phyloP scores from a whole-genome alignment of 2,329 filamentous ascomycete species.

The Aspergillus tanneri region DNA sequence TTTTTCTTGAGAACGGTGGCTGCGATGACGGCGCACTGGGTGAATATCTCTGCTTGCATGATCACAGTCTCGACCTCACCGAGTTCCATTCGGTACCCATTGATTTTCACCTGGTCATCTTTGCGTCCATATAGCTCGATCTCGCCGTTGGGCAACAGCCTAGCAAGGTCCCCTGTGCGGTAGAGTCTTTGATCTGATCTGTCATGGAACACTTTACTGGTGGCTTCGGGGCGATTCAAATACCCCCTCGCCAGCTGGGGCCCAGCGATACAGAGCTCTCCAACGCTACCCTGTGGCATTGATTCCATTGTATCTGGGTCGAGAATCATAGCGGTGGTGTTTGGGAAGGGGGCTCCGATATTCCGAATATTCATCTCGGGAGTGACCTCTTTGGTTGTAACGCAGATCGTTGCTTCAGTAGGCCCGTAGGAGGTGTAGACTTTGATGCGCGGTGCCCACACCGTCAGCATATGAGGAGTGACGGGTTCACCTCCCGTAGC shows the following conservation, averaged over 20 bases:
- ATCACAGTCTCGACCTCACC: conserved; percentile 32
- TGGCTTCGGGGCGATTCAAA: conserved; percentile 17
- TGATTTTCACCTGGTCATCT: conserved; percentile 62
- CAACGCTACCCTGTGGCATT: conserved; percentile 15
- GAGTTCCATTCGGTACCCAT: conserved; percentile 61
- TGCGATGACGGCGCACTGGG: conserved; percentile 2
- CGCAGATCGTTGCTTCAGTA: conserved; percentile 19
- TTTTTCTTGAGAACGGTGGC: conserved; percentile 9
- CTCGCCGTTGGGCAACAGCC: conserved; percentile 18
- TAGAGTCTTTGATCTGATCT: conserved; percentile 12
- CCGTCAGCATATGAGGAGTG: conserved; percentile 11
- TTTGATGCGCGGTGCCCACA: conserved; percentile 8
- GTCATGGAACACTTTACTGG: conserved; percentile 11
- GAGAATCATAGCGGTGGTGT: conserved; percentile 13
- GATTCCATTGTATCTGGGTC: conserved; percentile 10
- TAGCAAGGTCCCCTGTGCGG: conserved; percentile 22
- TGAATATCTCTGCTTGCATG: conserved; percentile 4
- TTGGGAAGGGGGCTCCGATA: conserved; percentile 16
- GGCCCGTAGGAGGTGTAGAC: conserved; percentile 20
- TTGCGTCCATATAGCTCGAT: conserved; percentile 51
- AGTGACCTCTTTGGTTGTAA: conserved; percentile 9
- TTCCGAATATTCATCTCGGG: conserved; percentile 6
- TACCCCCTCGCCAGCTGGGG: conserved; percentile 18
- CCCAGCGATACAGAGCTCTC: conserved; percentile 18
- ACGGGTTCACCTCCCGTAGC: conserved; percentile 15